These are phyloP conservation scores for Mycena alexandri DNA, from an alignment of 768 basidiomycete species.

Conservation along the genomic window DNA sequence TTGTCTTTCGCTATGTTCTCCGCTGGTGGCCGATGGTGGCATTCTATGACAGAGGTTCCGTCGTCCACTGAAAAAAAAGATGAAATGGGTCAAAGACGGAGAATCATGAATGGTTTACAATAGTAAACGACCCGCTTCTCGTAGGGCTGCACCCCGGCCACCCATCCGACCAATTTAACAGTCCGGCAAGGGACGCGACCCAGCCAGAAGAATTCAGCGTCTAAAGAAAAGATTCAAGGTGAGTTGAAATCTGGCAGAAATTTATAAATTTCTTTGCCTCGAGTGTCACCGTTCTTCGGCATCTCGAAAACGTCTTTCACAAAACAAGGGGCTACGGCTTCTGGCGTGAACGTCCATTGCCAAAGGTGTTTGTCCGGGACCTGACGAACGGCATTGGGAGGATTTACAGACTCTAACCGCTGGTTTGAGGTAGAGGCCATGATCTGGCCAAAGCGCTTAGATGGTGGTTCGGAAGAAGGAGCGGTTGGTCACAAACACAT, in stretches of 20 bases:
- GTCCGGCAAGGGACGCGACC: constrained; percentile 78
- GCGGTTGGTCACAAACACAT: too few relatives aligned
- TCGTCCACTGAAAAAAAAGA: constrained; percentile 74
- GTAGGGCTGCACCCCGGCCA: constrained; percentile 72
- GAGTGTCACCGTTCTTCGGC: constrained; percentile 51
- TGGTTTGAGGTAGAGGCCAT: too few relatives aligned
- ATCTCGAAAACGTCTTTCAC: constrained; percentile 64
- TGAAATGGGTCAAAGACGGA: constrained; percentile 1
- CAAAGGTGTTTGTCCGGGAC: constrained; percentile 43
- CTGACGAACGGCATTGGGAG: background rate
- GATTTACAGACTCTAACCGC: too few relatives aligned
- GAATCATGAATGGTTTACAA: constrained; percentile 50
- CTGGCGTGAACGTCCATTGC: constrained; percentile 70
- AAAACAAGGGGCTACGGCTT: constrained; percentile 68
- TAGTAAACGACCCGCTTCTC: constrained; percentile 73
- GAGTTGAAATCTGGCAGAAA: constrained; percentile 16
- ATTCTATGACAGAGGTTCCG: constrained; percentile 81
- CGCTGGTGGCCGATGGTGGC: constrained; percentile 58
- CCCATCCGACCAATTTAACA: constrained; percentile 70
- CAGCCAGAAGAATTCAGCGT: constrained; percentile 76
- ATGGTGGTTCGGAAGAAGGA: too few relatives aligned
- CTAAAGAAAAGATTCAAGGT: constrained; percentile 47
- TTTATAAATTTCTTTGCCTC: constrained; percentile 45
- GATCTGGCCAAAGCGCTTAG: too few relatives aligned
- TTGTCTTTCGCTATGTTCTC: constrained; percentile 39